phyloP scores from a whole-genome alignment of 192 early-diverging fungal species.

The Phycomyces nitens region DNA sequence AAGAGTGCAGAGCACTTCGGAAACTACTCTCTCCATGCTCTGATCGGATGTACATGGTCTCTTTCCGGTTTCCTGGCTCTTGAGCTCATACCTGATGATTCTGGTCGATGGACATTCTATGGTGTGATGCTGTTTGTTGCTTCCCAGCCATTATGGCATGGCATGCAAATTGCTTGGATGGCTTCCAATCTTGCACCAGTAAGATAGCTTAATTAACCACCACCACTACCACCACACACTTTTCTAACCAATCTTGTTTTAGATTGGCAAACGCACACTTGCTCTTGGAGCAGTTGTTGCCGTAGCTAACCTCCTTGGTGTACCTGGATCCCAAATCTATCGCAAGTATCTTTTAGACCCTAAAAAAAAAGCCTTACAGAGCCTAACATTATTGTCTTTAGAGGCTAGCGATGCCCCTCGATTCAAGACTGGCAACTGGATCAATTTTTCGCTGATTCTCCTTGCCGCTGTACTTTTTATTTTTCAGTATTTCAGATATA shows the following conservation, averaged over 20 bases:
- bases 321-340: slow-evolving; percentile 26
- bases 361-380: background rate
- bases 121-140: slow-evolving; percentile 15
- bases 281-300: slow-evolving; percentile 25
- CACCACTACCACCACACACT: too few species aligned
- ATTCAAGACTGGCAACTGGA: slow-evolving; percentile 21
- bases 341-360: slow-evolving; percentile 7
- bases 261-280: slow-evolving; percentile 20
- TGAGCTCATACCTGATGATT: slow-evolving; percentile 27
- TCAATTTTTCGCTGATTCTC: slow-evolving; percentile 5
- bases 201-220: too few species aligned
- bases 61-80: slow-evolving; percentile 28
- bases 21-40: slow-evolving; percentile 15
- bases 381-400: background rate
- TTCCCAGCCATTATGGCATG: slow-evolving; percentile 22
- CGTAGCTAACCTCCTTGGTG: slow-evolving; percentile 19
- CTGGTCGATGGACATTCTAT: slow-evolving; percentile 28
- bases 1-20: slow-evolving; percentile 14
- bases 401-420: slow-evolving; percentile 16
- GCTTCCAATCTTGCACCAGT: slow-evolving; percentile 19
- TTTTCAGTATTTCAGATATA: slow-evolving; percentile 44
- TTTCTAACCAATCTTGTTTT: too few species aligned
- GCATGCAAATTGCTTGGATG: slow-evolving; percentile 34
- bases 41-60: slow-evolving; percentile 16
- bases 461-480: slow-evolving; percentile 17